Evolutionary conservation across 352 stramenopile species (phyloP).

Genomic region (Globisporangium nodosum): DNA sequence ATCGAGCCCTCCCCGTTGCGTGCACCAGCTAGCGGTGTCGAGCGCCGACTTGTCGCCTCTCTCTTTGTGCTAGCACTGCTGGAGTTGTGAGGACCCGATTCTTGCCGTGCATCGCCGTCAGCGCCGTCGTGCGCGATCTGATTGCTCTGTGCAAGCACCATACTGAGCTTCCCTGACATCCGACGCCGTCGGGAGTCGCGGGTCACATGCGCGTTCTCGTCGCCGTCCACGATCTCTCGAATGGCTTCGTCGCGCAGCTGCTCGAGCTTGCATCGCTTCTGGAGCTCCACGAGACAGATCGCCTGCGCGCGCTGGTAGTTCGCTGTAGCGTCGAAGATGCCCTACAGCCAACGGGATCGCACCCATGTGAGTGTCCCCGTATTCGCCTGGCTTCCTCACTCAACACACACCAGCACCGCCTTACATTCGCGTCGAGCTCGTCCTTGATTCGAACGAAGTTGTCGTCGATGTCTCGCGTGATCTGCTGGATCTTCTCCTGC

Average conservation of each 20-base stretch:
- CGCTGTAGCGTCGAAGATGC: constrained; percentile 54
- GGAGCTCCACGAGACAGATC: constrained; percentile 64
- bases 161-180: constrained; percentile 9
- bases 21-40: neutral
- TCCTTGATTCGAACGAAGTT: constrained; percentile 47
- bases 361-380: neutral
- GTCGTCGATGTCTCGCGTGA: constrained; percentile 48
- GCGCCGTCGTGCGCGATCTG: constrained; percentile 6
- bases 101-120: neutral
- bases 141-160: constrained; percentile 13
- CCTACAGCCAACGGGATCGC: constrained; percentile 9
- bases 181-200: neutral
- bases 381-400: neutral
- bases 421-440: constrained; percentile 43
- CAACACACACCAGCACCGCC: neutral
- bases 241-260: constrained; percentile 58
- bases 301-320: constrained; percentile 61
- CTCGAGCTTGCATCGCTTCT: constrained; percentile 58
- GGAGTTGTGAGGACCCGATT: neutral
- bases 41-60: neutral
- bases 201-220: neutral
- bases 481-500: constrained; percentile 61
- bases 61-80: neutral
- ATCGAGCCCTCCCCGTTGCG: neutral
- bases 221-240: constrained; percentile 33